Evolutionary conservation across 2,329 filamentous ascomycete species (phyloP), one percentile per base, ranked within the genome.

Genomic region (Cordyceps cateniannulata): DNA sequence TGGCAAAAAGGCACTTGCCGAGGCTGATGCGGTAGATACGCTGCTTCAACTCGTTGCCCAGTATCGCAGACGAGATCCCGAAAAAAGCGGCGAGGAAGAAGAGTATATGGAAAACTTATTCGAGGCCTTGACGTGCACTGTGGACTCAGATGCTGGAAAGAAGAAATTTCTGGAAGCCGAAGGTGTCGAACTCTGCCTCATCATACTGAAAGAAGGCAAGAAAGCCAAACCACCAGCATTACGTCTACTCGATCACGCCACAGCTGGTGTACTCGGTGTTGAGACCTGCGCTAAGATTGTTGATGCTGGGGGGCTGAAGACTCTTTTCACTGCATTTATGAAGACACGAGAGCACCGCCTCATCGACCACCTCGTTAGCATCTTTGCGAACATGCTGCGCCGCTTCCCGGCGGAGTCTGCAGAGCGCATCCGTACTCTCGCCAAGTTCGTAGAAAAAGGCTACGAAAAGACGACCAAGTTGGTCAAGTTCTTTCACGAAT

Each of bases 61-160:
- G 1, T 99, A 98, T 75, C 86, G 95, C 61, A 90, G 89, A 76
- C 84, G 87, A 53, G 93, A 99, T 69, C 95, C 95, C 0, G 83
- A 86, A 53, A 93, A 90, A 69, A 91, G 92, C 62, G 86, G 88
- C 35, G 88, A 95, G 55, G 95, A 98, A 72, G 93, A 96, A 70
- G 95, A 99, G 75, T 97, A 90, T 71, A 90, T 96, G 70, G 91
- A 96, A 73, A 96, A 99, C 66, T 71, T 97, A 0, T 99, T 99
- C 71, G 93, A 96, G 69, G 85, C 87, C 1, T 72, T 98, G 20
- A 90, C 90, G 1, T 96, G 90, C 66, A 76, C 96, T 1, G 89
- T 88, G 0, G 90, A 96, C 67, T 88, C 91, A 62, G 72, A 80
- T 0, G 75, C 81, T 5, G 93, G 93, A 6, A 97, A 97, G 72